phyloP scores from a whole-genome alignment of 345 rosid genomes.

The sweet orange (Citrus sinensis) region DNA sequence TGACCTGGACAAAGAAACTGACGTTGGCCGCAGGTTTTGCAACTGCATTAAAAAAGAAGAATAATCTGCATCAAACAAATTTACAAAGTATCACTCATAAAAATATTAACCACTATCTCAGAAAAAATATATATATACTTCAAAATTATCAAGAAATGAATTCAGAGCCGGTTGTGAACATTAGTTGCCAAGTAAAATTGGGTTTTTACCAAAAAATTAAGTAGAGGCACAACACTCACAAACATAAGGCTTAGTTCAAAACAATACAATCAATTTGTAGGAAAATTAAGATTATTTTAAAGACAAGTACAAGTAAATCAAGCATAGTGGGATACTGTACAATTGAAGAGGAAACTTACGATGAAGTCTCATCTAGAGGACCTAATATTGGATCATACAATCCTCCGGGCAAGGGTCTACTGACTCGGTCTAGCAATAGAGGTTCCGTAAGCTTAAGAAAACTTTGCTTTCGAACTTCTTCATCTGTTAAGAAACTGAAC shows the following conservation, averaged over 20 bases:
- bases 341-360: neutral
- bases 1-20: slow-evolving; percentile 76
- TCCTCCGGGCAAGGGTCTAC: slow-evolving; percentile 15
- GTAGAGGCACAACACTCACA: neutral
- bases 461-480: slow-evolving; percentile 15
- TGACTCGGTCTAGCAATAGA: neutral
- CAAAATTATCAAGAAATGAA: neutral
- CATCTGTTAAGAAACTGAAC: slow-evolving; percentile 13
- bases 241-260: neutral
- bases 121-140: neutral
- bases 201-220: neutral
- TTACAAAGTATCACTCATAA: neutral
- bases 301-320: neutral
- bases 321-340: neutral
- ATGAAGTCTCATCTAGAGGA: slow-evolving; percentile 1
- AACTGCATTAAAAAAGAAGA: slow-evolving; percentile 49
- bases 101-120: neutral
- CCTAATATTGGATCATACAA: slow-evolving; percentile 11
- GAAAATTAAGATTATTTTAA: neutral
- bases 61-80: slow-evolving; percentile 4
- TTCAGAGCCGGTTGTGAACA: neutral
- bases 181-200: neutral
- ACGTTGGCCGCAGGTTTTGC: slow-evolving; percentile 67
- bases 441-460: slow-evolving; percentile 12
- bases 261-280: neutral